Evolutionary conservation across 352 stramenopile genomes (phyloP), one percentile per base, ranked within the genome.

Genomic region (Pythium biforme): DNA sequence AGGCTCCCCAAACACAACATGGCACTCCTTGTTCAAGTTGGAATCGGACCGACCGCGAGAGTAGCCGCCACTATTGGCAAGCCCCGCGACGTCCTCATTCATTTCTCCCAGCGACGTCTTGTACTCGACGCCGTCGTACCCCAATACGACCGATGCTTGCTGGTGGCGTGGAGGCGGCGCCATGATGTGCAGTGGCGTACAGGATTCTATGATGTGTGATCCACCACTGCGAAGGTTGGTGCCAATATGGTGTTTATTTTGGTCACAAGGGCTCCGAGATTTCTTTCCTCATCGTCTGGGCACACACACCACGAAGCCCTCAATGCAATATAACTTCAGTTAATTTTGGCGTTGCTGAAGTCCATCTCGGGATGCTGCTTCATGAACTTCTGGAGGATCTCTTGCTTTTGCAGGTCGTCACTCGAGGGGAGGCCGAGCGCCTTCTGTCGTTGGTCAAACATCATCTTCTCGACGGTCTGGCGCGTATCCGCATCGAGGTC

Each of bases 401-500:
- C 96, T 69, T 98, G 87, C 78, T 99, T 99, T 69, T 97, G 79
- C 74, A 98, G 82, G 62, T 99, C 97, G 62, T 99, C 98, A 53
- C 88, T 97, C 9, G 96, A 98, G 1, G 98, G 98, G 40, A 98
- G 75, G 3, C 97, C 97, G 72, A 99, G 82, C 0, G 96, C 95
- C 74, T 99, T 99, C 79, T 99, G 97, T 31, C 91, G 84, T 73
- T 98, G 93, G 65, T 97, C 90, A 66, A 97, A 97, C 98, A 99
- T 99, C 98, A 99, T 99, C 69, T 99, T 99, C 79, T 99, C 98
- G 19, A 99, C 98, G 4, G 98, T 99, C 70, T 99, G 92, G 39
- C 97, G 83, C 22, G 97, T 99, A 55, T 99, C 98, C 6, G 96
- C 92, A 75, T 99, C 97, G 60, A 99, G 75, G 74, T 99, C 98